Base-by-base conservation (phyloP, 2,329 filamentous ascomycete genomes). In the Hymenoscyphus scutula region DNA sequence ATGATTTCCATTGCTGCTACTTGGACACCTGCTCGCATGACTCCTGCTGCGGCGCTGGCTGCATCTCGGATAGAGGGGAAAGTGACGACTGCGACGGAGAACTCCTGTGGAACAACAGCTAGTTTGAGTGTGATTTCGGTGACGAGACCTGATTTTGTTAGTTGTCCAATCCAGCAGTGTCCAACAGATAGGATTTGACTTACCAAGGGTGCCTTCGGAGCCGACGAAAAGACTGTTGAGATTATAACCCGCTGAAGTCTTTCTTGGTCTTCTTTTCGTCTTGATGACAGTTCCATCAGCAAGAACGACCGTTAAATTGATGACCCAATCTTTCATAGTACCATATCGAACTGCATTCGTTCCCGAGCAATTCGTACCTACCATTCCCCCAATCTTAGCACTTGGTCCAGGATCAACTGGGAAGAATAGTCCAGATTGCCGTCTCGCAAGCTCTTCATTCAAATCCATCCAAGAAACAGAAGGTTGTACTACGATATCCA, bases 401-500 rank as follows among this genome's bases (percentile, higher is more conserved):
- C 81, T 84, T 64, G 84, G 84, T 59, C 68, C 78, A 13, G 93
- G 93, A 71, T 97, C 93, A 13, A 96, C 88, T 0, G 93, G 93
- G 73, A 97, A 96, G 78, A 97, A 97, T 1, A 97, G 83, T 0
- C 91, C 91, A 3, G 85, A 88, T 45, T 84, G 81, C 75, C 89
- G 85, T 71, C 90, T 86, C 56, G 86, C 81, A 54, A 88, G 74
- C 69, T 85, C 78, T 67, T 89, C 86, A 71, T 97, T 97, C 62
- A 97, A 78, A 59, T 90, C 86, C 83, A 96, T 92, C 92, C 92
- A 97, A n/a, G 89, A 89, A 10, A 97, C 88, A 6, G 90, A 90
- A 2, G 93, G 93, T 74, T 97, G 93, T 2, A 97, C 92, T 4
- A 96, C 90, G 57, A 97, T 82, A 70, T 97, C 93, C 90, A 97